Evolutionary conservation across 257 asterid genomes (phyloP).

Genomic region (Scutellaria minor): DNA sequence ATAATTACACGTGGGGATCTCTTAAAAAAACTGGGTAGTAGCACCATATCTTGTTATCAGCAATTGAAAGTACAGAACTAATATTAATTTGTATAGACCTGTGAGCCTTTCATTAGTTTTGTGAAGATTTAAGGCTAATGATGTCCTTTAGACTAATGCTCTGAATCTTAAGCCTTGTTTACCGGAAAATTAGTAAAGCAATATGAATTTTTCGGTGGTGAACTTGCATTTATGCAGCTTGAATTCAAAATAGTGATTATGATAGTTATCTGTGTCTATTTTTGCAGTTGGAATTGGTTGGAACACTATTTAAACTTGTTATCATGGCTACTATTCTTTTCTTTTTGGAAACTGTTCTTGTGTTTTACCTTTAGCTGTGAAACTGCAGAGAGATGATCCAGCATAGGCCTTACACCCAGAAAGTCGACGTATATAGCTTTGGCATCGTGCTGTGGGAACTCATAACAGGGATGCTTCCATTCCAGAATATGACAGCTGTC

Average conservation of each 20-base stretch:
- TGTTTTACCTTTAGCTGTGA: background rate
- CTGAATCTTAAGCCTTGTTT: background rate
- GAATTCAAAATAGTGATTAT: background rate
- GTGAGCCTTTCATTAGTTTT: background rate
- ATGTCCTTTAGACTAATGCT: background rate
- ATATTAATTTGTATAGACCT: background rate
- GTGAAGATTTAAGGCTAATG: background rate
- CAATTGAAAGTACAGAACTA: background rate
- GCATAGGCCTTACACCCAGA: conserved; percentile 94
- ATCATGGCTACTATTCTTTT: background rate
- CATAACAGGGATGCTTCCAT: conserved; percentile 96
- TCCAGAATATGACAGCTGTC: conserved; percentile 98
- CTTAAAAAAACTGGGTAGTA: too few species aligned
- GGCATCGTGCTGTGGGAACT: conserved; percentile 99
- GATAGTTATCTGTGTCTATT: background rate
- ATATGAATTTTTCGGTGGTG: background rate
- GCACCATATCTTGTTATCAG: too few species aligned
- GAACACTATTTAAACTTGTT: background rate
- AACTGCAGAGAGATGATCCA: conserved; percentile 96
- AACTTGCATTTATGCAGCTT: conserved; percentile 2
- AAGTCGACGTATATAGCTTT: conserved; percentile 95
- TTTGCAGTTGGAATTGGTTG: background rate
- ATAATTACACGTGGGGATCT: too few species aligned
- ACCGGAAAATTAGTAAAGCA: background rate
- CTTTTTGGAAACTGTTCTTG: background rate